Evolutionary conservation across 1,284 basidiomycete genomes (phyloP).

Genomic region (Phellopilus nigrolimitatus): DNA sequence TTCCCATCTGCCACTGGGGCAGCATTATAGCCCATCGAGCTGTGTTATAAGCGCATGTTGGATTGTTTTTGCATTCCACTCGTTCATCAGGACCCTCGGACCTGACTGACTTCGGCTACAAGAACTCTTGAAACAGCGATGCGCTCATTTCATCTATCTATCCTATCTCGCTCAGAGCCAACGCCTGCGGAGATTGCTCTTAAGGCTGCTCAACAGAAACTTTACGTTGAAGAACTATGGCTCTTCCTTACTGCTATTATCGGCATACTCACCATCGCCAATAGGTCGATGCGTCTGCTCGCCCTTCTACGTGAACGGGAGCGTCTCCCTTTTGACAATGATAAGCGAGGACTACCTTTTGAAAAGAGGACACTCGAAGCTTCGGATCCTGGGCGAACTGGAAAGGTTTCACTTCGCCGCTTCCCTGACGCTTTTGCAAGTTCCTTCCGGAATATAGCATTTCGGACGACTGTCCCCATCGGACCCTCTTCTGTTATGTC

Average conservation of each 20-base stretch:
- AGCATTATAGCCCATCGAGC: neutral
- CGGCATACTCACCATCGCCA: constrained; percentile 33
- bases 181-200: constrained; percentile 27
- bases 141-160: constrained; percentile 22
- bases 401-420: constrained; percentile 30
- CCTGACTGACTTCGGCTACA: no score
- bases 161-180: constrained; percentile 21
- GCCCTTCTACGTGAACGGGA: constrained; percentile 13
- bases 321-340: constrained; percentile 10
- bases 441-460: constrained; percentile 38
- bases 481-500: constrained; percentile 33
- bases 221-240: constrained; percentile 32
- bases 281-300: constrained; percentile 21
- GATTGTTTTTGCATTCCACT: neutral
- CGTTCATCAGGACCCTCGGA: neutral
- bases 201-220: constrained; percentile 28
- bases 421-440: constrained; percentile 33
- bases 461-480: constrained; percentile 39
- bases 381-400: constrained; percentile 22
- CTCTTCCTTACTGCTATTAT: constrained; percentile 36
- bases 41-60: neutral
- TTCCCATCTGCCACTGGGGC: neutral
- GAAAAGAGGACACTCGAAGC: constrained; percentile 26
- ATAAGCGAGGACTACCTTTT: neutral
- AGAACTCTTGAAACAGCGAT: neutral